Percentiles rank a stretch among this genome's conserved stretches.
Conservation (phyloP, 805 yeast species). For the Candida chauliodis region DNA sequence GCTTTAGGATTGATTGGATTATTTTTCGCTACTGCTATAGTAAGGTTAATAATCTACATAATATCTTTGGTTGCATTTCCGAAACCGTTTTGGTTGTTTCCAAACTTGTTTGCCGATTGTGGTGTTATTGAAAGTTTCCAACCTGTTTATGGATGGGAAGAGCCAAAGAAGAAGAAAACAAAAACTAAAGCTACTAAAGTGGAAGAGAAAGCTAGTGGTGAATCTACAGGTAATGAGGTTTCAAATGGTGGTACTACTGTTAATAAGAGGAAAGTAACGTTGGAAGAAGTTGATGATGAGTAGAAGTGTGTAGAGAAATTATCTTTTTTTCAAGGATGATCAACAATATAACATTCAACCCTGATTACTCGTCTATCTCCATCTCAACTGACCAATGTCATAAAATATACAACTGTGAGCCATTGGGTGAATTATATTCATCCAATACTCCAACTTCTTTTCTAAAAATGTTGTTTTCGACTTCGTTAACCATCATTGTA, state of each 20-base stretch:
- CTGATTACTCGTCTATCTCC: slow-evolving; percentile 38
- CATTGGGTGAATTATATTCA: slow-evolving; percentile 41
- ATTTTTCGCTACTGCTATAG: slow-evolving; percentile 74
- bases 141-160: slow-evolving; percentile 87
- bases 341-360: slow-evolving; percentile 39
- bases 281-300: slow-evolving; percentile 39
- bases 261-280: slow-evolving; percentile 30
- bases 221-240: slow-evolving; percentile 8
- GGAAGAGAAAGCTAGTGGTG: slow-evolving; percentile 8
- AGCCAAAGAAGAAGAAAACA: slow-evolving; percentile 26
- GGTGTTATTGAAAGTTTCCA: slow-evolving; percentile 89
- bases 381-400: slow-evolving; percentile 29
- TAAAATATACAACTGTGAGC: slow-evolving; percentile 43
- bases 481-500: slow-evolving; percentile 38
- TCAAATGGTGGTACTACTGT: slow-evolving; percentile 12
- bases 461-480: slow-evolving; percentile 38
- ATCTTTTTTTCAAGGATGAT: slow-evolving; percentile 11
- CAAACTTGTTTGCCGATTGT: slow-evolving; percentile 92
- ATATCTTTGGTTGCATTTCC: slow-evolving; percentile 55
- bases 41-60: slow-evolving; percentile 68
- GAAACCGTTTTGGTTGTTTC: slow-evolving; percentile 93
- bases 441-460: slow-evolving; percentile 23
- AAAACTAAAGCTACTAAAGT: slow-evolving; percentile 10
- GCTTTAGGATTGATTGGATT: slow-evolving; percentile 67
- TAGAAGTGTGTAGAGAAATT: background rate